Percentiles rank a stretch among this genome's conserved stretches.
phyloP scores from a whole-genome alignment of 2,329 filamentous ascomycete species.

The Fusarium lyarnte region DNA sequence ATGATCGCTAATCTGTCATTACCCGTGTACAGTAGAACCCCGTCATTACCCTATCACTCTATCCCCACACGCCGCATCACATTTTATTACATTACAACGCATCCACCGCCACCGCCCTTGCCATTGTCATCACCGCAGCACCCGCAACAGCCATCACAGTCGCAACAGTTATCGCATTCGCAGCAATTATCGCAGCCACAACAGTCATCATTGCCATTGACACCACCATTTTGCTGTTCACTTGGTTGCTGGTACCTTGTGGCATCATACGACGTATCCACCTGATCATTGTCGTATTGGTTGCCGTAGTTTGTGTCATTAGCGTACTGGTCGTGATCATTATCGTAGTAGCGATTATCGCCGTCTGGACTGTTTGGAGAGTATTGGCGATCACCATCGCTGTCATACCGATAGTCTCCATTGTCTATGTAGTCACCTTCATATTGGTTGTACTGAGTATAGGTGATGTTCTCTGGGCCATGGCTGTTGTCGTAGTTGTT shows the following conservation, averaged over 20 bases:
- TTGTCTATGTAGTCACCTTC: neutral
- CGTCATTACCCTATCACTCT: fast-evolving
- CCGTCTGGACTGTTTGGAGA: neutral
- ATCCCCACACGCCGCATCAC: no score
- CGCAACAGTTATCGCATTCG: neutral
- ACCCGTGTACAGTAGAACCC: fast-evolving
- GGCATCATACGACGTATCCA: neutral
- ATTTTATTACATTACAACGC: constrained; percentile 10
- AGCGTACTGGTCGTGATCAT: neutral
- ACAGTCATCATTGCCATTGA: neutral
- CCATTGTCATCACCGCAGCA: neutral
- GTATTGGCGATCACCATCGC: neutral
- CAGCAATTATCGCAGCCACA: neutral
- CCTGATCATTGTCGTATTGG: neutral
- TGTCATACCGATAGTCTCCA: neutral
- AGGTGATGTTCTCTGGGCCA: neutral
- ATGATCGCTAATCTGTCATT: neutral
- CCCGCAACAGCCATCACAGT: neutral
- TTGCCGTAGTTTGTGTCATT: neutral
- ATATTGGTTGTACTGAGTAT: neutral
- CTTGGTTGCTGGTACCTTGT: neutral
- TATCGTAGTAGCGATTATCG: neutral
- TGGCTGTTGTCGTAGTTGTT: constrained; percentile 13
- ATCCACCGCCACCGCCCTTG: neutral
- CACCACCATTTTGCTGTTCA: neutral